Evolutionary conservation across 1,139 yeast species (phyloP), one percentile per base, ranked within the genome.

Genomic region (Suhomyces kunorum): DNA sequence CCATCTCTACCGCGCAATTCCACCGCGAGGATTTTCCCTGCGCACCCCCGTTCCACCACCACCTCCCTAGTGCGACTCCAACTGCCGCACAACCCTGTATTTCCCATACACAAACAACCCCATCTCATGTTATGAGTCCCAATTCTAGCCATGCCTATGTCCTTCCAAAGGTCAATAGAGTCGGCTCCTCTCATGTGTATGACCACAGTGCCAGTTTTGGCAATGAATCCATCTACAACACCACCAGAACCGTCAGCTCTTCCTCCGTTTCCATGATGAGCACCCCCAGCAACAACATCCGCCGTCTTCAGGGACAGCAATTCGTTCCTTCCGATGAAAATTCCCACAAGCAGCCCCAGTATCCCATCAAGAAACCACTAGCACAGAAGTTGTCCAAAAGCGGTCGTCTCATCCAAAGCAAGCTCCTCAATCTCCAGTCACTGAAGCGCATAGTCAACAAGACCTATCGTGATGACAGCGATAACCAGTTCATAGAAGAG

Each of bases 231-330:
- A 32, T 32, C 22, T 43, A 54, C 33, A 53, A 57, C 36, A 43
- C 52, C 28, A 60, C 66, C 8, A 34, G 55, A 13, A 46, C 56
- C 5, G 46, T 50, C 15, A 51, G 55, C 33, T 52, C 58, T 7
- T 64, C 71, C 3, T 65, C 72, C 16, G 48, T 61, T 3, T 54
- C 60, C 11, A 48, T 57, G 39, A 39, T 57, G 32, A 54, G 61
- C 42, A 58, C 62, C 1, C 62, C 61, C 18, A 58, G 62, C 46
- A 57, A 58, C 46, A 51, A 54, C 41, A 53, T 54, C 14, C 50
- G 57, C 9, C 42, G 57, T 15, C 46, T 55, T 20, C 58, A 53
- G 32, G 48, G 50, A 34, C 44, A 39, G 17, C 45, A 37, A 28
- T 28, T 28, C 6, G 34, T 24, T 15, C 34, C 28, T 6, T 9